Percentiles rank a stretch among this genome's conserved stretches.
These are phyloP conservation scores for Ceraceosorus bombacis DNA, from an alignment of 1,284 basidiomycete genomes.

Conservation along the genomic window DNA sequence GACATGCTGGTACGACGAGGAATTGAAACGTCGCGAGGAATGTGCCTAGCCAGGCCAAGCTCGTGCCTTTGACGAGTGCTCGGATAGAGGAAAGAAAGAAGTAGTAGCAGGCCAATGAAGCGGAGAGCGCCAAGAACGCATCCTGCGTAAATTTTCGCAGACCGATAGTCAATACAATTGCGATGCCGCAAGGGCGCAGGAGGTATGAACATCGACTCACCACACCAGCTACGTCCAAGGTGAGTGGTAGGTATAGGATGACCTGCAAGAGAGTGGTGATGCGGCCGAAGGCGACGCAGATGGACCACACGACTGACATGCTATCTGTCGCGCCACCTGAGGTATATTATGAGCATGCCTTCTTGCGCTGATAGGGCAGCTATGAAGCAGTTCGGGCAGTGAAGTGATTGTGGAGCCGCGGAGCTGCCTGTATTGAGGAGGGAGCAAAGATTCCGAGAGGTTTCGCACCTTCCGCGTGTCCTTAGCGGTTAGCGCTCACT, in stretches of 20 bases:
- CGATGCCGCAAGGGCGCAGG: not conserved
- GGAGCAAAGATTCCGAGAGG: too few relatives aligned
- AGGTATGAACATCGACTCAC: not conserved
- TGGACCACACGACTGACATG: slow-evolving; percentile 22
- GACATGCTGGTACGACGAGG: slow-evolving; percentile 39
- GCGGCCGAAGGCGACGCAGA: slow-evolving; percentile 31
- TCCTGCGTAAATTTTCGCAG: slow-evolving; percentile 17
- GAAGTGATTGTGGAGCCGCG: too few relatives aligned
- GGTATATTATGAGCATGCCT: too few relatives aligned
- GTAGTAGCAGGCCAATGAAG: slow-evolving; percentile 43
- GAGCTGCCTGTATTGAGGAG: too few relatives aligned
- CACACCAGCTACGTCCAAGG: slow-evolving; percentile 41
- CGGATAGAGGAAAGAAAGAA: slow-evolving; percentile 38
- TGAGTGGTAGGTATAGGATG: slow-evolving; percentile 44
- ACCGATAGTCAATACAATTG: too few relatives aligned
- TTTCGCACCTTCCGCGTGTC: too few relatives aligned
- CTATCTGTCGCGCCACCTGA: too few relatives aligned
- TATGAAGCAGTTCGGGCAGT: too few relatives aligned
- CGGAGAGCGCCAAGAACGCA: slow-evolving; percentile 44
- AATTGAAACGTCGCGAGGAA: slow-evolving; percentile 40
- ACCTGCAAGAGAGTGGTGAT: slow-evolving; percentile 40
- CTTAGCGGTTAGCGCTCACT: too few relatives aligned
- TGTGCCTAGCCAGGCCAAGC: slow-evolving; percentile 30
- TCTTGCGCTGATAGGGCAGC: too few relatives aligned
- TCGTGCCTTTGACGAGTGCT: slow-evolving; percentile 23